Conservation (phyloP, 2,329 filamentous ascomycete species). For the Eutypella sp. region DNA sequence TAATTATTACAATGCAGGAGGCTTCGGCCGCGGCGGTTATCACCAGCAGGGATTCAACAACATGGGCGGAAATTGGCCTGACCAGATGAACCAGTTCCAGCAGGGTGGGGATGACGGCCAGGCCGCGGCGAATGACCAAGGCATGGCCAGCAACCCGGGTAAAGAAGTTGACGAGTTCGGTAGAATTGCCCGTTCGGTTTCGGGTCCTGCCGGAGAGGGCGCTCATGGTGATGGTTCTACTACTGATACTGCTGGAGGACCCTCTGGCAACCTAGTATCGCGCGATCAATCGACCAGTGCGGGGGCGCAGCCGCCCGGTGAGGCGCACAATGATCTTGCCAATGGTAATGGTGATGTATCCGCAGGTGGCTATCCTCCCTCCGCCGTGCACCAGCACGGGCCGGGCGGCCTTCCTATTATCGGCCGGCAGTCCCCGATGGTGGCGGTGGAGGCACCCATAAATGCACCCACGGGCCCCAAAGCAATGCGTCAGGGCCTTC, state of each 20-base stretch:
- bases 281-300: slow-evolving; percentile 21
- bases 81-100: slow-evolving; percentile 18
- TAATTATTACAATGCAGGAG: slow-evolving; percentile 45
- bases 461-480: slow-evolving; percentile 89
- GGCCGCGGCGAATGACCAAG: slow-evolving; percentile 11
- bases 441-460: slow-evolving; percentile 46
- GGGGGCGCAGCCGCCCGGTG: slow-evolving; percentile 17
- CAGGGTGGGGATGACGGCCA: slow-evolving; percentile 12
- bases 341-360: slow-evolving; percentile 27
- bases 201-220: slow-evolving; percentile 18
- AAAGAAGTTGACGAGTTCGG: slow-evolving; percentile 36
- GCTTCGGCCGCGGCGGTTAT: slow-evolving; percentile 46
- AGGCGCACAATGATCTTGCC: slow-evolving; percentile 22
- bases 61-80: slow-evolving; percentile 20
- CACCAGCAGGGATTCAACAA: slow-evolving; percentile 42
- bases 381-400: no score
- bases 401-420: no score
- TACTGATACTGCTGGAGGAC: slow-evolving; percentile 10
- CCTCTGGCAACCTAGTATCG: slow-evolving; percentile 16
- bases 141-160: slow-evolving; percentile 16
- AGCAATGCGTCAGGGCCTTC: slow-evolving; percentile 85
- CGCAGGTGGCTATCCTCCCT: slow-evolving; percentile 25
- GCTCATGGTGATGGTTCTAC: slow-evolving; percentile 9
- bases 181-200: slow-evolving; percentile 26
- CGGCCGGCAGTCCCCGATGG: slow-evolving; percentile 19